phyloP scores from a whole-genome alignment of 208 protist species.

The Leishmania guyanensis region DNA sequence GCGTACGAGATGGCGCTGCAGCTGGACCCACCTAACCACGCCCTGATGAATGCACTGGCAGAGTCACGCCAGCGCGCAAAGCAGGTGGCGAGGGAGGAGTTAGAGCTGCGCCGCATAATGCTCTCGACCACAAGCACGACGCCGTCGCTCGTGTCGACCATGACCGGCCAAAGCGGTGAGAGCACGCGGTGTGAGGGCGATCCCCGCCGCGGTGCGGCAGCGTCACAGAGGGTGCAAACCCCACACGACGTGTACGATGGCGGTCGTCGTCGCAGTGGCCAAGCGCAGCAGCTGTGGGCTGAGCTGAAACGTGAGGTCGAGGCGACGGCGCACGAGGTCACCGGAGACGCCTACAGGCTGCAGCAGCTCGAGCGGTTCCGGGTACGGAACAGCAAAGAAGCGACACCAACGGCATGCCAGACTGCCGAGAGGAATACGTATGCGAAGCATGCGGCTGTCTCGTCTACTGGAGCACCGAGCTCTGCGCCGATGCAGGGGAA shows the following conservation, averaged over 20 bases:
- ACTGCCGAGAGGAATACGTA: neutral
- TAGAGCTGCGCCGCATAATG: slow-evolving; percentile 28
- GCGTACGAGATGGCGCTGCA: slow-evolving; percentile 89
- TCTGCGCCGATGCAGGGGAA: neutral
- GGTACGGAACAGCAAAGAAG: slow-evolving; percentile 5
- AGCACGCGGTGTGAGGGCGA: neutral
- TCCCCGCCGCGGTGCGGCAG: neutral
- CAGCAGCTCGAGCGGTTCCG: slow-evolving; percentile 71
- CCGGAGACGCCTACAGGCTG: slow-evolving; percentile 74
- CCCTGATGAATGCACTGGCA: slow-evolving; percentile 51
- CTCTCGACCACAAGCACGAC: slow-evolving; percentile 9
- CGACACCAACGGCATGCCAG: neutral
- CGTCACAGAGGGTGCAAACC: neutral
- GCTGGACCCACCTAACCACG: slow-evolving; percentile 78
- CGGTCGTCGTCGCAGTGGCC: slow-evolving; percentile 16
- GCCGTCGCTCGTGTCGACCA: slow-evolving; percentile 14
- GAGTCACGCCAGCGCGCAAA: slow-evolving; percentile 58
- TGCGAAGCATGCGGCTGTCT: too few species aligned
- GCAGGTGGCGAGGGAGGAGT: slow-evolving; percentile 20
- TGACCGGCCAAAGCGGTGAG: neutral
- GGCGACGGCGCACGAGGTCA: slow-evolving; percentile 46
- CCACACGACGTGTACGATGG: neutral
- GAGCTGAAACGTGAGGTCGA: slow-evolving; percentile 71
- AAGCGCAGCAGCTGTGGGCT: slow-evolving; percentile 56
- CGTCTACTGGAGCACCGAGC: neutral